Percentiles rank a stretch among this genome's conserved stretches.
These are phyloP conservation scores for Citropsis articulata DNA, from an alignment of 345 rosid genomes.

Conservation along the genomic window DNA sequence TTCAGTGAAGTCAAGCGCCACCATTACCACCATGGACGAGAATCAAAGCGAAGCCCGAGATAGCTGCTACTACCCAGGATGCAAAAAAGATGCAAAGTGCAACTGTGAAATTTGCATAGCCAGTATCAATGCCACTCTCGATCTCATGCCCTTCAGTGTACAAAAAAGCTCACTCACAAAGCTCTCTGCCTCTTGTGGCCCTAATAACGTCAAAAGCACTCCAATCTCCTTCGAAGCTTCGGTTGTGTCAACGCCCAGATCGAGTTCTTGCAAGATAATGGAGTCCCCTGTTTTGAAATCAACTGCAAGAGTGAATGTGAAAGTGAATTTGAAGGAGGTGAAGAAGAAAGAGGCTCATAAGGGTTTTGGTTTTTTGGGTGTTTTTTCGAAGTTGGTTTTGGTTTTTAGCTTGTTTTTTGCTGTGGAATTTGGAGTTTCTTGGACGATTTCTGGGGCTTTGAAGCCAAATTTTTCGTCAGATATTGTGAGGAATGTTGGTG, in stretches of 20 bases:
- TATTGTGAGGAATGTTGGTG: conserved; percentile 40
- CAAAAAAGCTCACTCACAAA: conserved; percentile 69
- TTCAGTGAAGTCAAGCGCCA: conserved; percentile 34
- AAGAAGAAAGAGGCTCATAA: conserved; percentile 18
- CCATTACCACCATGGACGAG: conserved; percentile 29
- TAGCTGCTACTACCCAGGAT: conserved; percentile 81
- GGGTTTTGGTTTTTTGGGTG: background rate
- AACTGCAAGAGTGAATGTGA: conserved; percentile 28
- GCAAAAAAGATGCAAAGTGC: conserved; percentile 86
- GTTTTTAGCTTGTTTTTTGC: conserved; percentile 37
- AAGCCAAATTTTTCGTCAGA: conserved; percentile 46
- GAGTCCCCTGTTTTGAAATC: conserved; percentile 43
- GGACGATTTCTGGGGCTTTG: conserved; percentile 30
- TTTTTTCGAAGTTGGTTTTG: conserved; percentile 26
- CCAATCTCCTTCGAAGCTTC: conserved; percentile 56
- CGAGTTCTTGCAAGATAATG: conserved; percentile 29
- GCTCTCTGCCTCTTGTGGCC: conserved; percentile 34
- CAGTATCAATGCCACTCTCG: conserved; percentile 85
- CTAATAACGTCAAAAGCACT: conserved; percentile 32
- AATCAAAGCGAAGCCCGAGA: conserved; percentile 31
- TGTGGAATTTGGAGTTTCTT: conserved; percentile 48
- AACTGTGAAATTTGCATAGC: conserved; percentile 75
- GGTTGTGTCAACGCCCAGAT: conserved; percentile 51
- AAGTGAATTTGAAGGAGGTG: conserved; percentile 11
- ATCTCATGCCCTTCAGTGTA: conserved; percentile 73